A percentile compares a stretch with the other conserved stretches of the same genome.
phyloP scores from a whole-genome alignment of 345 rosid genomes.

The Aquilaria yunnanensis region DNA sequence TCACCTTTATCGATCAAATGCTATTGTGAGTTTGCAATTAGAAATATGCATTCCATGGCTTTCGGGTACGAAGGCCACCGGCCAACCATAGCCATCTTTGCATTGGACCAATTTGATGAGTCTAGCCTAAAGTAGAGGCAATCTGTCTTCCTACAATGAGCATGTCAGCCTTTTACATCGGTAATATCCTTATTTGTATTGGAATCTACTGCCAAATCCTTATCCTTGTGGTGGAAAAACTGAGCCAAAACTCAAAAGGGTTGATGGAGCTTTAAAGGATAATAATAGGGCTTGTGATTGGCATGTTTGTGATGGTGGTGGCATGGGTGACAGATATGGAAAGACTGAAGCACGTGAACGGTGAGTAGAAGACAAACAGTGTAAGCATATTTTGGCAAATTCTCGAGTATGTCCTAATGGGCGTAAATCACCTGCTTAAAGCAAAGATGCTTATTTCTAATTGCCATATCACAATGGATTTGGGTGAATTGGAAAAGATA shows the following conservation, averaged over 20 bases:
- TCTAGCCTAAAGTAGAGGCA: conserved; percentile 16
- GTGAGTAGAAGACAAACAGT: conserved; percentile 46
- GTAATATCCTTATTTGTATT: conserved; percentile 64
- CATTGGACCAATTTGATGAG: conserved; percentile 80
- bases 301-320: conserved; percentile 70
- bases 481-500: too few species aligned
- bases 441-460: too few species aligned
- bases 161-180: conserved; percentile 83
- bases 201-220: conserved; percentile 69
- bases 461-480: too few species aligned
- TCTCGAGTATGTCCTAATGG: conserved; percentile 76
- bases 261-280: conserved; percentile 76
- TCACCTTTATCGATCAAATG: too few species aligned
- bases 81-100: conserved; percentile 84
- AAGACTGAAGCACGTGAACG: conserved; percentile 37
- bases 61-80: conserved; percentile 91
- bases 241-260: conserved; percentile 42
- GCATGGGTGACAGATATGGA: conserved; percentile 67
- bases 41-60: conserved; percentile 37
- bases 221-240: conserved; percentile 46
- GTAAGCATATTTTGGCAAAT: conserved; percentile 83
- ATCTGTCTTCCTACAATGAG: conserved; percentile 81
- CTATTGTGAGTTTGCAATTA: too few species aligned
- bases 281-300: conserved; percentile 81
- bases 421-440: conserved; percentile 18